These are phyloP conservation scores for Penicillium robsamsonii DNA, from an alignment of 495 filamentous ascomycete genomes.

Conservation along the genomic window DNA sequence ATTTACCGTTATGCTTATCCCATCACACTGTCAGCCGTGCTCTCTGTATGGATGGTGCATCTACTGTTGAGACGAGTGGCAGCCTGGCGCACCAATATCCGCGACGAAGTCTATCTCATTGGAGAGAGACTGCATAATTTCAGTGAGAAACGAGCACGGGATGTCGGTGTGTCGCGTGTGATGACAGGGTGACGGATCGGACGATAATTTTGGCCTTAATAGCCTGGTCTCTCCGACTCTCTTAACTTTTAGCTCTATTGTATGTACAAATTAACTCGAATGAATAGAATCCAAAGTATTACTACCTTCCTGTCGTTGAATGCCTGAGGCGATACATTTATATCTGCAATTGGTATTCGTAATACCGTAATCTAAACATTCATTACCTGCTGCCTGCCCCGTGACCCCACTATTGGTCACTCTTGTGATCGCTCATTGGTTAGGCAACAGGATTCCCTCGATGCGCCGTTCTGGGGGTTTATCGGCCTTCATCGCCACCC, in stretches of 20 bases:
- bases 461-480: conserved; percentile 26
- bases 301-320: background rate
- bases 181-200: conserved; percentile 34
- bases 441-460: conserved; percentile 52
- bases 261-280: conserved; percentile 4
- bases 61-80: conserved; percentile 54
- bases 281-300: background rate
- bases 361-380: background rate
- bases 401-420: conserved; percentile 22
- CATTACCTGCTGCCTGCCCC: conserved; percentile 36
- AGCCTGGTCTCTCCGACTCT: background rate
- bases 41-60: conserved; percentile 42
- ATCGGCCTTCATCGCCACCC: conserved; percentile 23
- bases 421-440: conserved; percentile 38
- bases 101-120: conserved; percentile 94
- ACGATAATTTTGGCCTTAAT: conserved; percentile 5
- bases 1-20: conserved; percentile 76
- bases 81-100: conserved; percentile 76
- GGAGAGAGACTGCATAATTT: conserved; percentile 94
- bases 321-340: background rate
- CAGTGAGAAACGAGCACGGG: conserved; percentile 56
- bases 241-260: background rate
- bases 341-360: background rate
- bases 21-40: conserved; percentile 48
- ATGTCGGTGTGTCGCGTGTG: conserved; percentile 42